Evolutionary conservation across 1,139 yeast genomes (phyloP).

Genomic region (Keqinozyma sinolaborantium): DNA sequence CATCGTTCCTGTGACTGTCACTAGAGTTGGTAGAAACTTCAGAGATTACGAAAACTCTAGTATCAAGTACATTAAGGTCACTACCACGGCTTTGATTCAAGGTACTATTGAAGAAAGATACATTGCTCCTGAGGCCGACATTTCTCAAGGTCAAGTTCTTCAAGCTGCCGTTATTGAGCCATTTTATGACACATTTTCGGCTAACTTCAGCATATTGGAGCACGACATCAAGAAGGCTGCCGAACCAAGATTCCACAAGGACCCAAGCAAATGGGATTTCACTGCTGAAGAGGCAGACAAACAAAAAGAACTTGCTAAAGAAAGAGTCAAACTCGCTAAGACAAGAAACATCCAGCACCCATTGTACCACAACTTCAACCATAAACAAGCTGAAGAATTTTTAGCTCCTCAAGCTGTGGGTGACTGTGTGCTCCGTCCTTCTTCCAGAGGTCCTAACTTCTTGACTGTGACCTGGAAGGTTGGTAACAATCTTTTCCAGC

Average conservation of each 20-base stretch:
- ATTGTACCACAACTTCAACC: slow-evolving; percentile 77
- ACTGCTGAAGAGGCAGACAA: slow-evolving; percentile 71
- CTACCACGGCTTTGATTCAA: slow-evolving; percentile 73
- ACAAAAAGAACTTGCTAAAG: slow-evolving; percentile 53
- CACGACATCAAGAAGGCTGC: slow-evolving; percentile 64
- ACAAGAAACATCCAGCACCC: slow-evolving; percentile 90
- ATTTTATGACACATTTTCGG: slow-evolving; percentile 69
- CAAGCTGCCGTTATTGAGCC: slow-evolving; percentile 75
- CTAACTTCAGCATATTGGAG: slow-evolving; percentile 67
- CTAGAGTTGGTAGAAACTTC: slow-evolving; percentile 47
- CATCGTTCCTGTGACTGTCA: slow-evolving; percentile 75
- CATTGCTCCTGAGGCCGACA: slow-evolving; percentile 51
- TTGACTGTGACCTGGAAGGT: slow-evolving; percentile 96
- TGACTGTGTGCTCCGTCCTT: slow-evolving; percentile 91
- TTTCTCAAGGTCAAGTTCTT: slow-evolving; percentile 71
- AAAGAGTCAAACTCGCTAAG: slow-evolving; percentile 51
- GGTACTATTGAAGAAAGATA: slow-evolving; percentile 70
- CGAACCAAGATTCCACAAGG: slow-evolving; percentile 47
- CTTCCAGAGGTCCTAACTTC: slow-evolving; percentile 84
- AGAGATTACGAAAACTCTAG: slow-evolving; percentile 31
- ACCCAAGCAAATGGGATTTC: slow-evolving; percentile 76
- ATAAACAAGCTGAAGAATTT: slow-evolving; percentile 88
- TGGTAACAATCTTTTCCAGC: slow-evolving; percentile 87
- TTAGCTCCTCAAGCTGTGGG: slow-evolving; percentile 89
- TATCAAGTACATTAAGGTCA: slow-evolving; percentile 49